Evolutionary conservation across 2,329 filamentous ascomycete species (phyloP).

Genomic region (Ophiostoma triangulosporum): DNA sequence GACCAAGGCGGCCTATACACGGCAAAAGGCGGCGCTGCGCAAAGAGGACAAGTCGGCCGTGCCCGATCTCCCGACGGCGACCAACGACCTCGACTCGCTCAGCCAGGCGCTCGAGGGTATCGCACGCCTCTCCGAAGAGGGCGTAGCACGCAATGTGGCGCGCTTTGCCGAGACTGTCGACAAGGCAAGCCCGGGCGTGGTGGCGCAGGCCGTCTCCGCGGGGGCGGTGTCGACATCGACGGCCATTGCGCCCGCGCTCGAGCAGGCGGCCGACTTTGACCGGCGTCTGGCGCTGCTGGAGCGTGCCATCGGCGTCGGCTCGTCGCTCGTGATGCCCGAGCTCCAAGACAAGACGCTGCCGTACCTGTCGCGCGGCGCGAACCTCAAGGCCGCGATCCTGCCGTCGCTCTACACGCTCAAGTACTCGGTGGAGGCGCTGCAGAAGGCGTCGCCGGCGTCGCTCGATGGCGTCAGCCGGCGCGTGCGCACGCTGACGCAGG

Average conservation of each 20-base stretch:
- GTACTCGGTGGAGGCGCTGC: slow-evolving; percentile 64
- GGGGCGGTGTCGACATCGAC: neutral
- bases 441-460: slow-evolving; percentile 56
- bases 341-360: slow-evolving; percentile 32
- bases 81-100: slow-evolving; percentile 41
- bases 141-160: slow-evolving; percentile 7
- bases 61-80: slow-evolving; percentile 11
- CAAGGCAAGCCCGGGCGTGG: neutral
- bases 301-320: slow-evolving; percentile 64
- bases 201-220: neutral
- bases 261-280: slow-evolving; percentile 80
- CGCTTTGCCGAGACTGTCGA: neutral
- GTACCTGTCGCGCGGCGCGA: neutral
- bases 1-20: slow-evolving; percentile 30
- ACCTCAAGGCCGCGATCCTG: slow-evolving; percentile 54
- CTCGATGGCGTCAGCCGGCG: slow-evolving; percentile 59
- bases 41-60: slow-evolving; percentile 30
- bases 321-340: slow-evolving; percentile 47
- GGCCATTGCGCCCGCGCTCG: slow-evolving; percentile 33
- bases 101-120: slow-evolving; percentile 61
- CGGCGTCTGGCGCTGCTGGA: slow-evolving; percentile 67
- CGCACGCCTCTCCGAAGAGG: slow-evolving; percentile 22
- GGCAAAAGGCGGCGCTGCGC: slow-evolving; percentile 12
- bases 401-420: slow-evolving; percentile 71
- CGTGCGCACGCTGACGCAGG: slow-evolving; percentile 55